Evolutionary conservation across 495 filamentous ascomycete genomes (phyloP).

Genomic region (Talaromyces stipitatus): DNA sequence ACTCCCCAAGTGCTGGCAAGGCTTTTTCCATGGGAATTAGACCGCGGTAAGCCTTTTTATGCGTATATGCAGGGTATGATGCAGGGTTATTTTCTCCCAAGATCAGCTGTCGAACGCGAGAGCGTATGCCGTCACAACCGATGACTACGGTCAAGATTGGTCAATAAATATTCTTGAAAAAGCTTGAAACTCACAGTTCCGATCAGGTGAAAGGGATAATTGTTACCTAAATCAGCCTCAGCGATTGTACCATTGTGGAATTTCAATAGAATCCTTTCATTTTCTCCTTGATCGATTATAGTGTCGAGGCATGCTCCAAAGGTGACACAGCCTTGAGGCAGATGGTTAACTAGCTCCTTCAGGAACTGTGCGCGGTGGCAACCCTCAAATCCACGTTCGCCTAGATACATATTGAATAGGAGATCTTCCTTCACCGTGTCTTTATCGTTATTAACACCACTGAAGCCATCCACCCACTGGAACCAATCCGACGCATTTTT

Average conservation of each 20-base stretch:
- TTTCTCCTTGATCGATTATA: conserved; percentile 13
- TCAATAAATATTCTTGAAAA: background rate
- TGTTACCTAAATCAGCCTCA: conserved; percentile 40
- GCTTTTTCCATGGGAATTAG: conserved; percentile 43
- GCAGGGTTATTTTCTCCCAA: conserved; percentile 30
- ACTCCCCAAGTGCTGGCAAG: conserved; percentile 25
- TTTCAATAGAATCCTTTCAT: conserved; percentile 28
- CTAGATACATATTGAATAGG: background rate
- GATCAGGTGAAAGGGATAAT: background rate
- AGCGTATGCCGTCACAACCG: conserved; percentile 54
- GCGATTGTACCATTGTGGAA: conserved; percentile 50
- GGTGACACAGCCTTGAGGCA: conserved; percentile 36
- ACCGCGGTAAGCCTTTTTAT: conserved; percentile 46
- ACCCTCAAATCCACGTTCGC: background rate
- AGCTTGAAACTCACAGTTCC: background rate
- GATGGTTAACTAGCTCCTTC: conserved; percentile 44
- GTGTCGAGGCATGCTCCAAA: conserved; percentile 29
- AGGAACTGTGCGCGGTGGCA: conserved; percentile 53
- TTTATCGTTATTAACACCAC: background rate
- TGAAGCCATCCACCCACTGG: background rate
- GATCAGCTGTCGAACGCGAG: conserved; percentile 38
- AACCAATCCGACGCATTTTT: conserved; percentile 10
- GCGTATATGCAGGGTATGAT: conserved; percentile 37
- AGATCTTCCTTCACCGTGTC: background rate
- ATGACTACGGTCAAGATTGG: conserved; percentile 21